Percentiles rank a stretch among this genome's conserved stretches.
Evolutionary conservation across 2,329 filamentous ascomycete species (phyloP).

Genomic region (Cercospora nicotianae): DNA sequence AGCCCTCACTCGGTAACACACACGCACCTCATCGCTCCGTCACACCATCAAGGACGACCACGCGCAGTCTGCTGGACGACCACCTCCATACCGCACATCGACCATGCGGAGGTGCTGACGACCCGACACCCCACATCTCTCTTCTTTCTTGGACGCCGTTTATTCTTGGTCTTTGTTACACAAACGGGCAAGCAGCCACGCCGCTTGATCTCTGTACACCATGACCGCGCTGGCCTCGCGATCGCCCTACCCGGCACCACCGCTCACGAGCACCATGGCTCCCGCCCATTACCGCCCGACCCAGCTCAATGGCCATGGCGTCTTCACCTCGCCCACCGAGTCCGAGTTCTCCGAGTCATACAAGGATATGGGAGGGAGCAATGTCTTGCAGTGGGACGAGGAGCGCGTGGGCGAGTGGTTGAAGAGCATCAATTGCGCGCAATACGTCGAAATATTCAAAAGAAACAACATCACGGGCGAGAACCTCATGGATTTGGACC

Average conservation of each 20-base stretch:
- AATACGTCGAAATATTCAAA: constrained; percentile 89
- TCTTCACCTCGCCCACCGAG: constrained; percentile 80
- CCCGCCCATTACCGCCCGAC: constrained; percentile 30
- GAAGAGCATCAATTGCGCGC: constrained; percentile 83
- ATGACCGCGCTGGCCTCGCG: constrained; percentile 83
- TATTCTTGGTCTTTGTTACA: constrained; percentile 20
- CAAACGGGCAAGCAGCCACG: constrained; percentile 9
- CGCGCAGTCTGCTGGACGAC: not conserved
- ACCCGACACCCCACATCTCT: not conserved
- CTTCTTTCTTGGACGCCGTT: not conserved
- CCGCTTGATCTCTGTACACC: constrained; percentile 13
- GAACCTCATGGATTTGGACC: constrained; percentile 94
- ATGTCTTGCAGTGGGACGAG: constrained; percentile 74
- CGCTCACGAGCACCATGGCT: constrained; percentile 31
- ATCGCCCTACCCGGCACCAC: constrained; percentile 63
- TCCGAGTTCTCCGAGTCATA: constrained; percentile 83
- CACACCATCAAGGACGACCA: not conserved
- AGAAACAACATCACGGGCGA: constrained; percentile 95
- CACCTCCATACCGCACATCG: constrained; percentile 1
- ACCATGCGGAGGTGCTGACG: constrained; percentile 7
- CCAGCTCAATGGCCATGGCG: constrained; percentile 36
- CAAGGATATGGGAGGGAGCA: constrained; percentile 49
- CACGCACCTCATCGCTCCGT: not conserved
- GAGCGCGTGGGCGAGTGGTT: constrained; percentile 89
- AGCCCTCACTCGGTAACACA: not conserved